Base-by-base conservation (phyloP, 176 grass and related monocot genomes). In the Carex cristatella region DNA sequence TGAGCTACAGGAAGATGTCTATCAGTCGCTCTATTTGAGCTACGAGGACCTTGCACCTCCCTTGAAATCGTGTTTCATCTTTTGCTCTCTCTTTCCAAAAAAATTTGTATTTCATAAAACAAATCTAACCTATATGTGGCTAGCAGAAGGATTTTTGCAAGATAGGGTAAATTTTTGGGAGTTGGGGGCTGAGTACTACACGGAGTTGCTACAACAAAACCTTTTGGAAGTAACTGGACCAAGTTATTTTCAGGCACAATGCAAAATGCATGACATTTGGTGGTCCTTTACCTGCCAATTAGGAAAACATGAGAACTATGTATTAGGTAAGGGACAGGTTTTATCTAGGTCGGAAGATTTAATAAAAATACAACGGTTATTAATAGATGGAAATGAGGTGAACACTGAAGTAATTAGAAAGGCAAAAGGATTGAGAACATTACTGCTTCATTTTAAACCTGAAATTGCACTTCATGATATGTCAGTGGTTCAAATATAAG, bases 61-160 rank as follows among this genome's bases (percentile, higher is more conserved):
- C 69, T 48, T 88, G 16, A 94, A 90, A 44, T 63, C 66, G 0
- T 91, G 92, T 33, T 85, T 94, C 76, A 1, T 91, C 0, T 65
- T 65, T 35, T 90, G 60, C 55, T 88, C 88, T 0, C 61, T 91
- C 11, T 83, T 89, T 7, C 90, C 92, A 0, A 85, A 90, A 79
- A 56, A 31, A 32, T 7, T 0, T 48, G 37, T 10, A 5, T 14
- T 88, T 31, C 0, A 18, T 0, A 30, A 13, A 35, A 8, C 10
- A 19, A 5, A 12, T 16, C 18, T 88, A 46, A 54, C 60, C 11
- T 15, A 64, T 19, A 40, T 83, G 9, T 88, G 86, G 64, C 61
- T 84, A 11, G 86, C 35, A 37, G 86, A 88, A 56, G 80, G 80
- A 4, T 73, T 79, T 59, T 69, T 88, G 12, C 37, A 83, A 66